Percentiles rank a stretch among this genome's conserved stretches.
phyloP scores from a whole-genome alignment of 108 stramenopile genomes.

The Fragilariopsis cylindrus region DNA sequence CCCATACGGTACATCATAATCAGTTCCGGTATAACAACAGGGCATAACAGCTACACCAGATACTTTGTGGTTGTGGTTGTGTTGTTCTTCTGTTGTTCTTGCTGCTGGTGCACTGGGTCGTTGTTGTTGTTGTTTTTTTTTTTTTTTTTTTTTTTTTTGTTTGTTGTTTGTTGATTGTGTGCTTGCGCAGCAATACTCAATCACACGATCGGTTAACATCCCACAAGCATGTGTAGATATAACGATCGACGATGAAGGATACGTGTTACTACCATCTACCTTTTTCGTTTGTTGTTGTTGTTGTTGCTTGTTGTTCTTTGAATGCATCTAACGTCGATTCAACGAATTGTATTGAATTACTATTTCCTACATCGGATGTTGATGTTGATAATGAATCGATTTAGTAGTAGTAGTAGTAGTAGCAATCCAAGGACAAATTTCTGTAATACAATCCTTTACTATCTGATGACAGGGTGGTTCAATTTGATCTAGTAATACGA shows the following conservation, averaged over 20 bases:
- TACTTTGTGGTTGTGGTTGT: neutral
- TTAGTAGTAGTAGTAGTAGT: slow-evolving; percentile 18
- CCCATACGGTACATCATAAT: slow-evolving; percentile 47
- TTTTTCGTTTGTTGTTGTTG: neutral
- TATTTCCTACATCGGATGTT: no score
- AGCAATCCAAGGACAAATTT: slow-evolving; percentile 54
- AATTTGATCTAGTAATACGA: slow-evolving; percentile 38
- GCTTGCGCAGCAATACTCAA: neutral
- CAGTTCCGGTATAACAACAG: slow-evolving; percentile 63
- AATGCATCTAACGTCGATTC: neutral
- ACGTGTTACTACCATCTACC: neutral
- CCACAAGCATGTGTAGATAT: slow-evolving; percentile 7
- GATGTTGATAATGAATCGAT: slow-evolving; percentile 1
- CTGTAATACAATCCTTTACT: slow-evolving; percentile 41
- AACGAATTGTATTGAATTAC: neutral
- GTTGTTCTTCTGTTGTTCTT: neutral
- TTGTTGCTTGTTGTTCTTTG: neutral
- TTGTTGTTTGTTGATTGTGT: neutral
- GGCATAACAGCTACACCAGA: slow-evolving; percentile 55
- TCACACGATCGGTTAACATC: slow-evolving; percentile 1
- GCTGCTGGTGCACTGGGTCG: no score
- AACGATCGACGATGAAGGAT: neutral
- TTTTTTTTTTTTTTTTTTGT: no score
- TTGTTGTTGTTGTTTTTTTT: no score
- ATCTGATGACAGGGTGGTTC: slow-evolving; percentile 49